Evolutionary conservation across 2,329 filamentous ascomycete genomes (phyloP).

Genomic region (Cadophora malorum): DNA sequence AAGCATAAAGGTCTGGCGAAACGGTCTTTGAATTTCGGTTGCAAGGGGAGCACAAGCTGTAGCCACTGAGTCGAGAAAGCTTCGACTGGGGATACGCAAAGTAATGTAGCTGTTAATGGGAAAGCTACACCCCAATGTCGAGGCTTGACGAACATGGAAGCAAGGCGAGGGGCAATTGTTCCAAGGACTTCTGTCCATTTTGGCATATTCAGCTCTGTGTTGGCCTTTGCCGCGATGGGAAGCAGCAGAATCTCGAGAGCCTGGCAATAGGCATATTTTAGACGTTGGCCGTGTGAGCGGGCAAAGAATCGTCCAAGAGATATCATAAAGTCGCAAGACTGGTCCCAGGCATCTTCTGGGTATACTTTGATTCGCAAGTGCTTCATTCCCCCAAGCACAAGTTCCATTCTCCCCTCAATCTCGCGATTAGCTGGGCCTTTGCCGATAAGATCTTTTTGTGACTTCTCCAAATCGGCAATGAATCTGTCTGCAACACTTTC

Average conservation of each 20-base stretch:
- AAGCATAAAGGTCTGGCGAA: slow-evolving; percentile 79
- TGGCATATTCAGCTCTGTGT: slow-evolving; percentile 76
- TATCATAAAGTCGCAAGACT: slow-evolving; percentile 87
- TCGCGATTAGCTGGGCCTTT: slow-evolving; percentile 74
- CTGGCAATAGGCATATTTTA: slow-evolving; percentile 95
- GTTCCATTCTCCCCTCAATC: slow-evolving; percentile 80
- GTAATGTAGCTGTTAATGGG: slow-evolving; percentile 82
- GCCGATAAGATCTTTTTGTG: slow-evolving; percentile 75
- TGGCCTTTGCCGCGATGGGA: slow-evolving; percentile 82
- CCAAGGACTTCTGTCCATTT: slow-evolving; percentile 89
- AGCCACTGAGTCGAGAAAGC: slow-evolving; percentile 87
- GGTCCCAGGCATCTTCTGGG: slow-evolving; percentile 78
- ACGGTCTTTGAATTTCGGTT: slow-evolving; percentile 84
- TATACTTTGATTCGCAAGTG: slow-evolving; percentile 79
- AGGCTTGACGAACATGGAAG: slow-evolving; percentile 87
- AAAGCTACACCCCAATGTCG: slow-evolving; percentile 92
- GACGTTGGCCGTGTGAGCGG: slow-evolving; percentile 82
- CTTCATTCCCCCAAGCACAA: slow-evolving; percentile 90
- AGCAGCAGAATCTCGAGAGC: slow-evolving; percentile 86
- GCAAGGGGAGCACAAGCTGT: slow-evolving; percentile 76
- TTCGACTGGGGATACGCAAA: slow-evolving; percentile 88
- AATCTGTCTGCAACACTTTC: slow-evolving; percentile 82
- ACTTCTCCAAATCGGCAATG: slow-evolving; percentile 77
- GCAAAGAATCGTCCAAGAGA: slow-evolving; percentile 82
- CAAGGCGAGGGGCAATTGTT: slow-evolving; percentile 77